Conservation (phyloP, 2,329 filamentous ascomycete genomes). For the Colletotrichum coccodes region DNA sequence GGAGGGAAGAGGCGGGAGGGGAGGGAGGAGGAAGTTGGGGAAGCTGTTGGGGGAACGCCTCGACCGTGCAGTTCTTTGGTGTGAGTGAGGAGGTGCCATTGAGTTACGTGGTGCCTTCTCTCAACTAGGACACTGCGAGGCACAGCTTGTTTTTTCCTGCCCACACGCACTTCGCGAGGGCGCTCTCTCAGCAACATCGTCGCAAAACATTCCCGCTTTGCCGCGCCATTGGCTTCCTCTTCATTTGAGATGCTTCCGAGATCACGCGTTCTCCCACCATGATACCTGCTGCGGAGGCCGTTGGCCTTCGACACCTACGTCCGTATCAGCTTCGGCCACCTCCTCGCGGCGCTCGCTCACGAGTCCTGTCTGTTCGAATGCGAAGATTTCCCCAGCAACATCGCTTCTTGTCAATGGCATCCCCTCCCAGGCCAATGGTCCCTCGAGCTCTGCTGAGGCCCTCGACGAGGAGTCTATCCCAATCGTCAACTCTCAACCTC, state of each 20-base stretch:
- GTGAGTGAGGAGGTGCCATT: not conserved
- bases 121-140: not conserved
- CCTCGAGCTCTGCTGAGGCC: not conserved
- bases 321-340: constrained; percentile 34
- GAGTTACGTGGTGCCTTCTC: not conserved
- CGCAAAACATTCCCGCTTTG: not conserved
- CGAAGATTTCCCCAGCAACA: constrained; percentile 33
- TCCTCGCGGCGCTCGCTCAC: constrained; percentile 39
- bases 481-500: not conserved
- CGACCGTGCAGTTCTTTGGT: not conserved
- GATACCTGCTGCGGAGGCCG: constrained; percentile 35
- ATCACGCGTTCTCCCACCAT: not conserved
- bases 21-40: constrained; percentile 9
- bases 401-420: not conserved
- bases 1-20: not conserved
- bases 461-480: not conserved
- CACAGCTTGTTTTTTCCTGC: not conserved
- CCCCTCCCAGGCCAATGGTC: not conserved
- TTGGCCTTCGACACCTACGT: constrained; percentile 37
- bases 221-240: not conserved
- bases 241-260: constrained; percentile 1
- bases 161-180: not conserved
- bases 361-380: constrained; percentile 38
- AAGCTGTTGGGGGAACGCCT: not conserved
- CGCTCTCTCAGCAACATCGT: not conserved